Evolutionary conservation across 1,284 basidiomycete species (phyloP), one percentile per base, ranked within the genome.

Genomic region (Cutaneotrichosporon sp.): DNA sequence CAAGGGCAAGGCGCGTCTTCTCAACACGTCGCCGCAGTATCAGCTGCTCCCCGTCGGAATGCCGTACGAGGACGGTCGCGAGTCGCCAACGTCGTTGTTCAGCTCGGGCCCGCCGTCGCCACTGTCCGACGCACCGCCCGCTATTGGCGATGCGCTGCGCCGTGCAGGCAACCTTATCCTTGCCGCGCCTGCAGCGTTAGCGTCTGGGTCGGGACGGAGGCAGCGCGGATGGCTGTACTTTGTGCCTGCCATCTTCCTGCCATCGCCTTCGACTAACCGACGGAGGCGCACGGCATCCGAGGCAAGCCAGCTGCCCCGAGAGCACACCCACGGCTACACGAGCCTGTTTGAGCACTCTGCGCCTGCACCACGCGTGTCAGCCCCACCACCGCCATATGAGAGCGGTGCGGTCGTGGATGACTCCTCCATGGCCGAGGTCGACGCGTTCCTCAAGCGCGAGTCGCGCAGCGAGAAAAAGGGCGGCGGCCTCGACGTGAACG

Each of bases 181-280:
- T 15, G 66, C 70, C 4, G 67, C 68, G 1, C 72, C 72, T 4
- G 70, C 70, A 2, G 67, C 64, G 12, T 50, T 72, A 4, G 67
- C 63, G 17, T 48, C 70, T 15, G 34, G 51, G 37, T 48, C 54
- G 15, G 55, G 59, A 40, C 22, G 54, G 35, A 26, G 58, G 10
- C 60, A 61, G 13, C 62, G 55, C 20, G 72, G 70, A 1, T 58
- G 72, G 46, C 61, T 73, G 14, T 73, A 70, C 57, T 73, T 74
- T 55, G 62, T 72, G 9, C 73, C 73, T 7, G 68, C 73, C 8
- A 56, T 70, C 40, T 72, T 73, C 52, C 64, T 68, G 68, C n/a
- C 54, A 38, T 22, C 55, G 8, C 14, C 47, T 7, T 8, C 26
- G 35, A 18, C n/a, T 5, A 18, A 18, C 12, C 40, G 60, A 38